Conservation (phyloP, 2,329 filamentous ascomycete species). For the Colletotrichum eremochloae region DNA sequence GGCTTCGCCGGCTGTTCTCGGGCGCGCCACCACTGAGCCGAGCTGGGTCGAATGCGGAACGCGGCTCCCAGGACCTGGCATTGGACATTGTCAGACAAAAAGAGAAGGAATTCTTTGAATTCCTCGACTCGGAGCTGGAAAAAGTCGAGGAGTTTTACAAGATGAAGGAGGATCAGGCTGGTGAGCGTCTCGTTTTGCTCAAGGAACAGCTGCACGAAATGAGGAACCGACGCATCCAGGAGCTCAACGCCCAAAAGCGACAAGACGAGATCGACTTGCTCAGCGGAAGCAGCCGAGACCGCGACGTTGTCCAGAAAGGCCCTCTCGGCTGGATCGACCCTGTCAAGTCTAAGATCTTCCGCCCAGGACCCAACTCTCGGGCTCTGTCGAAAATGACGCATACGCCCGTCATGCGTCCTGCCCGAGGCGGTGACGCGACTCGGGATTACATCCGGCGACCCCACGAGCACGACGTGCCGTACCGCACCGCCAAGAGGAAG, state of each 20-base stretch:
- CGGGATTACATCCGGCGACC: conserved; percentile 67
- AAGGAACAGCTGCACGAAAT: conserved; percentile 92
- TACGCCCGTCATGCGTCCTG: conserved; percentile 59
- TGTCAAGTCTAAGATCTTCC: conserved; percentile 67
- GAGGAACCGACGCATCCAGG: conserved; percentile 84
- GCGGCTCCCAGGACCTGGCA: conserved; percentile 58
- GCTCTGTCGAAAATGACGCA: conserved; percentile 67
- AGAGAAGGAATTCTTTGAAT: conserved; percentile 88
- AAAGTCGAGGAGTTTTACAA: conserved; percentile 95
- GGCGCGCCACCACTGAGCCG: conserved; percentile 52
- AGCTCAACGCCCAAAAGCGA: conserved; percentile 66
- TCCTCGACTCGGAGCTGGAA: conserved; percentile 85
- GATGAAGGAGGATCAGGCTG: conserved; percentile 88
- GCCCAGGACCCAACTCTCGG: conserved; percentile 71
- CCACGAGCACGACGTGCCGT: conserved; percentile 76
- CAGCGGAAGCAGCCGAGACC: conserved; percentile 46
- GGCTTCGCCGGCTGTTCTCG: conserved; percentile 58
- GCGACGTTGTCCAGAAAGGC: conserved; percentile 46
- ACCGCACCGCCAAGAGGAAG: conserved; percentile 90
- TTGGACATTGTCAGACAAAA: conserved; percentile 75
- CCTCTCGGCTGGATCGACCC: conserved; percentile 63
- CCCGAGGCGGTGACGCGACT: conserved; percentile 49
- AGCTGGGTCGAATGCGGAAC: conserved; percentile 55
- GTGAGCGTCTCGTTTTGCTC: conserved; percentile 76
- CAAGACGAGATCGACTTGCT: conserved; percentile 50